Conservation (phyloP, 108 stramenopile genomes). For the Conticribra guillardii region DNA sequence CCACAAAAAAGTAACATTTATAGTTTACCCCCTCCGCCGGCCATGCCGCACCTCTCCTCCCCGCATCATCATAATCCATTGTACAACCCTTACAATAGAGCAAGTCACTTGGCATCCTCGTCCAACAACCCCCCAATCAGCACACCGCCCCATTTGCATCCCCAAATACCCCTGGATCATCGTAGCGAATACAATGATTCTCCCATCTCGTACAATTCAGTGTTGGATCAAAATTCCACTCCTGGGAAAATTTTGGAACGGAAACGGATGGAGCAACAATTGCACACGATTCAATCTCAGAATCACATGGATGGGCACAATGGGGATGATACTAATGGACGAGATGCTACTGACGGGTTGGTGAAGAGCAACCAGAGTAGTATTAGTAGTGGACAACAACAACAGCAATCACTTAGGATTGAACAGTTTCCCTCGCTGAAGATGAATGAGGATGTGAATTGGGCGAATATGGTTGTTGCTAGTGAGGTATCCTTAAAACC, state of each 20-base stretch:
- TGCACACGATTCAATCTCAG: constrained; percentile 28
- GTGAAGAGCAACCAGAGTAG: background rate
- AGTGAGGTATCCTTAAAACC: background rate
- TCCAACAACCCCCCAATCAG: too few relatives aligned
- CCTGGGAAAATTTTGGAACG: constrained; percentile 20
- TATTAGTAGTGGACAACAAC: background rate
- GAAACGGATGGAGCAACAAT: constrained; percentile 16
- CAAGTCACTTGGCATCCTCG: too few relatives aligned
- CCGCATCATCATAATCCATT: background rate
- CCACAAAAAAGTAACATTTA: background rate
- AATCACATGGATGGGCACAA: constrained; percentile 23
- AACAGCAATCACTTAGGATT: background rate
- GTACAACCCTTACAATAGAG: too few relatives aligned
- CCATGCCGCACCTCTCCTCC: background rate
- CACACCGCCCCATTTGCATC: constrained; percentile 2
- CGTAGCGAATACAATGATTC: constrained; percentile 12
- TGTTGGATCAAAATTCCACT: constrained; percentile 31
- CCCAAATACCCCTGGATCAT: background rate
- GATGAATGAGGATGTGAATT: background rate
- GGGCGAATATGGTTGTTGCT: background rate
- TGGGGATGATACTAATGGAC: background rate
- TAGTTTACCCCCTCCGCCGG: background rate
- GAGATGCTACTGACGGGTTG: background rate
- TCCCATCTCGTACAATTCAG: constrained; percentile 38
- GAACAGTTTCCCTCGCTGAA: background rate